Conservation (phyloP, 768 basidiomycete species). For the Collybia mongolica region DNA sequence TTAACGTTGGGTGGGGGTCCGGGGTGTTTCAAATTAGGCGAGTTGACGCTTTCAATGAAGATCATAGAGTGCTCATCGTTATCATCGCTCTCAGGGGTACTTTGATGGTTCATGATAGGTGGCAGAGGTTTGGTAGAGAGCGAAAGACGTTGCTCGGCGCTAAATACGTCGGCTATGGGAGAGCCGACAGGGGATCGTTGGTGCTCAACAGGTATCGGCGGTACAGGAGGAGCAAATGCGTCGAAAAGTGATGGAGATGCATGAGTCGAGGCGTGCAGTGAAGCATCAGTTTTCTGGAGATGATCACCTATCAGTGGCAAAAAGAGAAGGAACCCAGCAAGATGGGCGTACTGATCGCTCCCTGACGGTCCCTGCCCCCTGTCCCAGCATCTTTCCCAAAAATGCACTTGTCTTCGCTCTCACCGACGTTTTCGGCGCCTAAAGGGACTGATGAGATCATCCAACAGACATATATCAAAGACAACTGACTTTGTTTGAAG, state of each 20-base stretch:
- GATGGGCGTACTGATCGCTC: conserved; percentile 61
- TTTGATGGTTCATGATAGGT: conserved; percentile 41
- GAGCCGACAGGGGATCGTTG: conserved; percentile 35
- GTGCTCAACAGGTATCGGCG: conserved; percentile 48
- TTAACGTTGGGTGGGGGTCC: conserved; percentile 18
- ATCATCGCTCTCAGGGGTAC: conserved; percentile 36
- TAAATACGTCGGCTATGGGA: conserved; percentile 54
- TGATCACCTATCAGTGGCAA: conserved; percentile 14
- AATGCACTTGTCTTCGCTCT: conserved; percentile 80
- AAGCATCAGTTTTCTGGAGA: conserved; percentile 54
- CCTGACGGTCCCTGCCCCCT: conserved; percentile 46
- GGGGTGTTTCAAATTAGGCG: conserved; percentile 23
- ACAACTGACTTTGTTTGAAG: conserved; percentile 48
- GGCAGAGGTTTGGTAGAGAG: conserved; percentile 64
- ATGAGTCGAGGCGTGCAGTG: conserved; percentile 28
- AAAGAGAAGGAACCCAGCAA: conserved; percentile 13
- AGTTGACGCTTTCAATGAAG: conserved; percentile 47
- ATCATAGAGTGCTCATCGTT: conserved; percentile 57
- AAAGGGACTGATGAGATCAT: conserved; percentile 4
- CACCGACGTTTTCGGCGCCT: conserved; percentile 63
- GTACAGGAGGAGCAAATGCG: conserved; percentile 49
- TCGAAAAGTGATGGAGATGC: conserved; percentile 41
- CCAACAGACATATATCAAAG: background rate
- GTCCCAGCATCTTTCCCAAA: conserved; percentile 76
- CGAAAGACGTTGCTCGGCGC: conserved; percentile 25